phyloP scores from a whole-genome alignment of 495 filamentous ascomycete species.

The Chlorociboria aeruginascens region DNA sequence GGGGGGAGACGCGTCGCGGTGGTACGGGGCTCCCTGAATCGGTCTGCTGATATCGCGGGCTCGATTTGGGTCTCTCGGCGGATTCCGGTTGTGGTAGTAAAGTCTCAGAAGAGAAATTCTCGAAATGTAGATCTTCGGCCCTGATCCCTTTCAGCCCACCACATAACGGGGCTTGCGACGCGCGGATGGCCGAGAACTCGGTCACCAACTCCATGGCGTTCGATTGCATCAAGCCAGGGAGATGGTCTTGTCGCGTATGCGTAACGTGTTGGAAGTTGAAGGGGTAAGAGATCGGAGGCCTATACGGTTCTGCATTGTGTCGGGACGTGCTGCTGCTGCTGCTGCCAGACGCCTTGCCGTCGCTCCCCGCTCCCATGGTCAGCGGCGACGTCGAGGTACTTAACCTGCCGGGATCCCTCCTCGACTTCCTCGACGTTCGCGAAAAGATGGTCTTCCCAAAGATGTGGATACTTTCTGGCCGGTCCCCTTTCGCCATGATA shows the following conservation, averaged over 20 bases:
- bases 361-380: not conserved
- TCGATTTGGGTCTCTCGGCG: not conserved
- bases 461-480: constrained; percentile 41
- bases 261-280: constrained; percentile 85
- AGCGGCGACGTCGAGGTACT: constrained; percentile 10
- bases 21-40: constrained; percentile 1
- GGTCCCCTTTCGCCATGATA: constrained; percentile 28
- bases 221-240: constrained; percentile 43
- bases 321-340: not conserved
- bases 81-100: not conserved
- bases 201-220: constrained; percentile 50
- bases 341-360: not conserved
- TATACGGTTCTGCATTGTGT: constrained; percentile 6
- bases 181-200: constrained; percentile 54
- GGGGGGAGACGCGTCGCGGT: not conserved
- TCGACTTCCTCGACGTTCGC: constrained; percentile 9
- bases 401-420: not conserved
- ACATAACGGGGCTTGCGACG: constrained; percentile 47
- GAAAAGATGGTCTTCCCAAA: constrained; percentile 37
- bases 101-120: constrained; percentile 45
- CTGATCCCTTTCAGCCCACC: constrained; percentile 49
- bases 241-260: constrained; percentile 56
- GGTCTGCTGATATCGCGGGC: constrained; percentile 5
- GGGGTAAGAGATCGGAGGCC: constrained; percentile 58
- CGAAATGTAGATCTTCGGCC: constrained; percentile 51